phyloP scores from a whole-genome alignment of 2,329 filamentous ascomycete genomes.

The Pseudonectria buxi region DNA sequence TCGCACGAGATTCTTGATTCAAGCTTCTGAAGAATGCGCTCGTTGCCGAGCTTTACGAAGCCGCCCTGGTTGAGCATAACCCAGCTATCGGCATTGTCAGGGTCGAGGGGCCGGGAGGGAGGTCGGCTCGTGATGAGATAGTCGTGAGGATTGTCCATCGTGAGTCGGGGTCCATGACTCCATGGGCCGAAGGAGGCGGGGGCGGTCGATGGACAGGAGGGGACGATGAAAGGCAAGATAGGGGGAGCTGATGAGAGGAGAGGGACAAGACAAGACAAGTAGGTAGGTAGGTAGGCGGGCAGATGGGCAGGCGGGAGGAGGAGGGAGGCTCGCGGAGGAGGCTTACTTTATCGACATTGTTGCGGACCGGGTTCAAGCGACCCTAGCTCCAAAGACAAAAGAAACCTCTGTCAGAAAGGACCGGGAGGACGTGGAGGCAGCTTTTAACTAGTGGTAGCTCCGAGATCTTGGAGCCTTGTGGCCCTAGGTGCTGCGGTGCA shows the following conservation, averaged over 20 bases:
- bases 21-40: constrained; percentile 74
- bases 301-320: constrained; percentile 5
- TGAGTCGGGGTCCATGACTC: constrained; percentile 27
- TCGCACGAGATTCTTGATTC: constrained; percentile 72
- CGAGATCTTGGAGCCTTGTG: constrained; percentile 25
- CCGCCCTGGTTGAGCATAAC: constrained; percentile 80
- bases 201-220: constrained; percentile 18
- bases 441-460: constrained; percentile 24
- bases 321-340: constrained; percentile 22
- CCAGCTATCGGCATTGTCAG: constrained; percentile 62
- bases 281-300: constrained; percentile 11
- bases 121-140: constrained; percentile 32
- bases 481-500: constrained; percentile 4
- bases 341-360: constrained; percentile 52
- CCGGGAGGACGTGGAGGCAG: constrained; percentile 25
- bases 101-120: constrained; percentile 32
- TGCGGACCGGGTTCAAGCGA: constrained; percentile 29
- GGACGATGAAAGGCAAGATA: background rate
- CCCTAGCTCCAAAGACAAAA: constrained; percentile 26
- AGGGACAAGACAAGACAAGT: constrained; percentile 14
- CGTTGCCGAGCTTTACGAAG: constrained; percentile 79
- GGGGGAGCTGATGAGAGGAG: constrained; percentile 4
- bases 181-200: constrained; percentile 25
- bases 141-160: constrained; percentile 36
- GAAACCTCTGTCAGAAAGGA: constrained; percentile 22